Conservation (phyloP, 768 basidiomycete species). For the Sarcomyxa edulis region DNA sequence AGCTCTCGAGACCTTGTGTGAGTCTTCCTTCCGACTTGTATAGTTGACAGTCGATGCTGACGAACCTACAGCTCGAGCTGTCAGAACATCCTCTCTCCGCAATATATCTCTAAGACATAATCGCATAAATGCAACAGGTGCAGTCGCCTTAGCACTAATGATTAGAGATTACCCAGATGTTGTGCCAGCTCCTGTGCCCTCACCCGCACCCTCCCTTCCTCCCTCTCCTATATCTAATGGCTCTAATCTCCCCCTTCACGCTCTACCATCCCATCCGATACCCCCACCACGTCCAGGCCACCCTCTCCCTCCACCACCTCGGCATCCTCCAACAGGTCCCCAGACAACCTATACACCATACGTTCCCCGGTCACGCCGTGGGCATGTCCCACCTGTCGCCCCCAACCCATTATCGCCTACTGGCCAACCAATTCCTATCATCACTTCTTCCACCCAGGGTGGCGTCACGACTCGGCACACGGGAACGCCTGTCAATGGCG, state of each 20-base stretch:
- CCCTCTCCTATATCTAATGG: slow-evolving; percentile 31
- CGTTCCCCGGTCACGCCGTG: slow-evolving; percentile 60
- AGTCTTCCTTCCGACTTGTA: slow-evolving; percentile 19
- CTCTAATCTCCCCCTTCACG: slow-evolving; percentile 16
- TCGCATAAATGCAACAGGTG: slow-evolving; percentile 77
- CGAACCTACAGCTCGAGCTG: slow-evolving; percentile 62
- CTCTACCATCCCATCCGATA: slow-evolving; percentile 13
- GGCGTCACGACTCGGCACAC: slow-evolving; percentile 44
- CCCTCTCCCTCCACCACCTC: slow-evolving; percentile 32
- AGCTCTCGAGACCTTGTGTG: slow-evolving; percentile 77
- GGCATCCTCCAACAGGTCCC: slow-evolving; percentile 39
- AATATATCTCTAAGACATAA: slow-evolving; percentile 92
- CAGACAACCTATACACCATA: slow-evolving; percentile 85
- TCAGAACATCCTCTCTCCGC: slow-evolving; percentile 77
- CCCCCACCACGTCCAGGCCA: slow-evolving; percentile 24
- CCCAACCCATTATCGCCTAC: slow-evolving; percentile 39
- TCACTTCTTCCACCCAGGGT: slow-evolving; percentile 57
- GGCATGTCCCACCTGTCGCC: slow-evolving; percentile 30
- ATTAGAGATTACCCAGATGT: slow-evolving; percentile 93
- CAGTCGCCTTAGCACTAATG: slow-evolving; percentile 91
- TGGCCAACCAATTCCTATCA: slow-evolving; percentile 53
- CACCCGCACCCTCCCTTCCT: slow-evolving; percentile 27
- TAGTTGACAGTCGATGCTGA: neutral
- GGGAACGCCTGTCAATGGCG: slow-evolving; percentile 11
- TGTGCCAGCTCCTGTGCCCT: slow-evolving; percentile 31